A percentile compares a stretch with the other conserved stretches of the same genome.
Evolutionary conservation across 2,329 filamentous ascomycete species (phyloP).

Genomic region (Fusarium pseudocircinatum): DNA sequence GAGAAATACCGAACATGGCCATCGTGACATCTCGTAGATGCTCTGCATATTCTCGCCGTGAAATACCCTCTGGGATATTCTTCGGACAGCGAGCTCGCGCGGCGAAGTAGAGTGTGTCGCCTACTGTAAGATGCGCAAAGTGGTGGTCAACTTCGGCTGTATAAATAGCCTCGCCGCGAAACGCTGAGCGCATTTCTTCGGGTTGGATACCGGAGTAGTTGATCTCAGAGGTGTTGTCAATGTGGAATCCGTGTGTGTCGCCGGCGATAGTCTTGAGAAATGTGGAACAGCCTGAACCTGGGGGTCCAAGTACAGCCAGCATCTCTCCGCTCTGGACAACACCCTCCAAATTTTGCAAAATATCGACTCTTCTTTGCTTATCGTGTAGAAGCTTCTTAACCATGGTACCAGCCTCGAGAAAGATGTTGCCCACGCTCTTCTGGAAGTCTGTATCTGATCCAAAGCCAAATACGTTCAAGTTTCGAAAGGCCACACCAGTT

Average conservation of each 20-base stretch:
- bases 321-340: slow-evolving; percentile 74
- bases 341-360: slow-evolving; percentile 71
- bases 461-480: slow-evolving; percentile 43
- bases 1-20: slow-evolving; percentile 75
- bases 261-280: slow-evolving; percentile 83
- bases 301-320: slow-evolving; percentile 76
- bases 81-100: slow-evolving; percentile 72
- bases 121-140: slow-evolving; percentile 78
- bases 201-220: slow-evolving; percentile 77
- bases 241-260: slow-evolving; percentile 78
- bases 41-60: slow-evolving; percentile 60
- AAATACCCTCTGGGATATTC: slow-evolving; percentile 66
- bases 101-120: slow-evolving; percentile 79
- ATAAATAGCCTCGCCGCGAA: slow-evolving; percentile 84
- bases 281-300: slow-evolving; percentile 77
- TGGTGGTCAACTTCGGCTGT: slow-evolving; percentile 83
- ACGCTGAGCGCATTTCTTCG: slow-evolving; percentile 76
- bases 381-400: slow-evolving; percentile 46
- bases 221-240: slow-evolving; percentile 73
- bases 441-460: slow-evolving; percentile 44
- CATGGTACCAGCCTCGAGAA: slow-evolving; percentile 33
- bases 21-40: slow-evolving; percentile 75
- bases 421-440: slow-evolving; percentile 43
- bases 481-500: slow-evolving; percentile 42
- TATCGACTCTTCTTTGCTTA: slow-evolving; percentile 67